phyloP scores from a whole-genome alignment of 257 asterid genomes.

The Forsythia suspensa region DNA sequence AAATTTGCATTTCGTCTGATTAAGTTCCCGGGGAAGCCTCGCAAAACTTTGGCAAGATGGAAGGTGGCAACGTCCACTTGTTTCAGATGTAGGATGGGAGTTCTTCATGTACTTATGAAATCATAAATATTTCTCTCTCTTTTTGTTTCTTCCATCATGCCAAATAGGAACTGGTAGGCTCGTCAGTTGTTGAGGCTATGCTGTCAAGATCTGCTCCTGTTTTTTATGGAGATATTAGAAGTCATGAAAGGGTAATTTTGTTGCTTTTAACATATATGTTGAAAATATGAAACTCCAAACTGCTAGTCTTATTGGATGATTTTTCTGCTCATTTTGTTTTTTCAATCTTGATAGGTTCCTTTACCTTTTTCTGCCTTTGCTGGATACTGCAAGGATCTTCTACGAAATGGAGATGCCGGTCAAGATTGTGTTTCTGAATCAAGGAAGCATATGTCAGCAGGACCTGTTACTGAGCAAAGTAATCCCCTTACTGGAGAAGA shows the following conservation, averaged over 20 bases:
- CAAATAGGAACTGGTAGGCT: constrained; percentile 65
- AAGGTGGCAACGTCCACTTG: not conserved
- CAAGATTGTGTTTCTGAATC: constrained; percentile 34
- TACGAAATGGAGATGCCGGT: constrained; percentile 31
- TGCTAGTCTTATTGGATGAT: constrained; percentile 4
- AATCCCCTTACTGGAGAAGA: constrained; percentile 41
- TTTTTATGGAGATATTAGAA: constrained; percentile 90
- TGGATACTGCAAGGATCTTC: constrained; percentile 70
- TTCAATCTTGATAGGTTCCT: constrained; percentile 53
- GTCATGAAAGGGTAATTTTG: constrained; percentile 80
- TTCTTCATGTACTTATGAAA: not conserved
- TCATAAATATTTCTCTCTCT: not conserved
- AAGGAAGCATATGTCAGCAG: constrained; percentile 32
- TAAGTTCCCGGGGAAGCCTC: not conserved
- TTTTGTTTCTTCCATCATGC: constrained; percentile 11
- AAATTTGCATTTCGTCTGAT: not conserved
- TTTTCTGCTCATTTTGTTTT: constrained; percentile 12
- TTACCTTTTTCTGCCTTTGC: constrained; percentile 74
- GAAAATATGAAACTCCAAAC: constrained; percentile 10
- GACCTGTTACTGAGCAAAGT: constrained; percentile 30
- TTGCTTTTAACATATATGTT: constrained; percentile 12
- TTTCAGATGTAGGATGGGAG: not conserved
- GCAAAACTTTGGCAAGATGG: not conserved
- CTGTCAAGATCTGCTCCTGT: constrained; percentile 80
- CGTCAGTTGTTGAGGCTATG: constrained; percentile 81